Conservation (phyloP, 176 grass and related monocot species). For the Urochloa ruziziensis region DNA sequence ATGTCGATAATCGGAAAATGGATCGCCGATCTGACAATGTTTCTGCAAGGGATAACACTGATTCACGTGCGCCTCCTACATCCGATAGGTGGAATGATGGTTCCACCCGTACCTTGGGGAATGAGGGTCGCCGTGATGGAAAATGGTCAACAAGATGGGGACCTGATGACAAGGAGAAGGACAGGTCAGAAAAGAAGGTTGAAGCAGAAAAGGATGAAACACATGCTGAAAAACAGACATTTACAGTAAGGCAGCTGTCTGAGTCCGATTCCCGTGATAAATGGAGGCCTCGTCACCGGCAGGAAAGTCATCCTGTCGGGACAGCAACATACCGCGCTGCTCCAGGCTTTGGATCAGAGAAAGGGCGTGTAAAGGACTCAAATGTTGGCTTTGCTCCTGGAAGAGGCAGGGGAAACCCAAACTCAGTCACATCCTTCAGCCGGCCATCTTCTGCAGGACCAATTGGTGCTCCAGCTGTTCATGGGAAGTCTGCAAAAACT, state of each 20-base stretch:
- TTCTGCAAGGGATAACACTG: conserved; percentile 59
- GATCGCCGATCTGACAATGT: conserved; percentile 68
- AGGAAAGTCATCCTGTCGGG: conserved; percentile 56
- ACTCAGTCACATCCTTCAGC: conserved; percentile 35
- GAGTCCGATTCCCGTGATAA: conserved; percentile 97
- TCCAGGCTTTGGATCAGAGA: conserved; percentile 88
- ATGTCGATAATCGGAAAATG: conserved; percentile 63
- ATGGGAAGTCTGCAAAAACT: conserved; percentile 34
- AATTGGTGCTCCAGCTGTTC: conserved; percentile 63
- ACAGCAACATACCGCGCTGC: conserved; percentile 67
- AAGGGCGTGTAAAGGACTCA: conserved; percentile 58
- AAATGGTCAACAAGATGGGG: conserved; percentile 99
- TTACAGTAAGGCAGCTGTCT: conserved; percentile 54
- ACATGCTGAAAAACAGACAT: conserved; percentile 61
- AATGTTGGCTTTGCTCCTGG: conserved; percentile 86
- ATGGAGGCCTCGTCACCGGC: conserved; percentile 97
- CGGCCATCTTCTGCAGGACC: conserved; percentile 45
- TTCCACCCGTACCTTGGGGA: conserved; percentile 44
- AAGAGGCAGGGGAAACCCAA: conserved; percentile 76
- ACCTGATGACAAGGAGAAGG: conserved; percentile 91
- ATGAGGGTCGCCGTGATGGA: conserved; percentile 62
- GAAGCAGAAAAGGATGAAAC: conserved; percentile 66
- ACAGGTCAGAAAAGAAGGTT: conserved; percentile 69
- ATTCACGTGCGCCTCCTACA: conserved; percentile 42
- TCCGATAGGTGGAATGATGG: conserved; percentile 68